These are phyloP conservation scores for Poterioochromonas sp. DNA, from an alignment of 352 stramenopile genomes.

Conservation along the genomic window DNA sequence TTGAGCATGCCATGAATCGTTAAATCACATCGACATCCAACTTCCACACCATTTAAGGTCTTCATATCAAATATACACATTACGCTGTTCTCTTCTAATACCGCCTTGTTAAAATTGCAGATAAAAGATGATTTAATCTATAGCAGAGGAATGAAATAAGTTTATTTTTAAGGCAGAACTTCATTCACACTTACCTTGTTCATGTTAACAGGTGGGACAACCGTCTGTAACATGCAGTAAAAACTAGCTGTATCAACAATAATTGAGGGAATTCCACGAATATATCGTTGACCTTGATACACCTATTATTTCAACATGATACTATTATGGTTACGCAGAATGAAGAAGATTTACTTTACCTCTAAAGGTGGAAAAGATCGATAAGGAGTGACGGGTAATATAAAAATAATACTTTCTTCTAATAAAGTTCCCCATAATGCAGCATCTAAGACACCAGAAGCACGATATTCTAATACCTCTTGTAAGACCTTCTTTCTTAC, in stretches of 20 bases:
- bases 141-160: not conserved
- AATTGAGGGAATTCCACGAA: slow-evolving; percentile 41
- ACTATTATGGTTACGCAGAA: too few species aligned
- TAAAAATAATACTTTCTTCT: slow-evolving; percentile 43
- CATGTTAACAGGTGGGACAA: not conserved
- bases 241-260: slow-evolving; percentile 37
- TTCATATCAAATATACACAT: slow-evolving; percentile 47
- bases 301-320: slow-evolving; percentile 33
- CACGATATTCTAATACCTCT: slow-evolving; percentile 39
- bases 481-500: slow-evolving; percentile 39
- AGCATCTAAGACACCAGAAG: slow-evolving; percentile 33
- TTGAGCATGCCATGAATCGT: slow-evolving; percentile 35
- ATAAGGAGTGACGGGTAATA: slow-evolving; percentile 47
- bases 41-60: slow-evolving; percentile 42
- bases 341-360: too few species aligned
- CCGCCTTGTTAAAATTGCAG: slow-evolving; percentile 32
- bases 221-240: not conserved
- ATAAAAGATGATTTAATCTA: not conserved
- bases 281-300: slow-evolving; percentile 34
- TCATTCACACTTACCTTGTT: not conserved
- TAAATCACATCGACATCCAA: slow-evolving; percentile 39
- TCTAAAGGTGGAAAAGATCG: slow-evolving; percentile 42
- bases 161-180: not conserved
- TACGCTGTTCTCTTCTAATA: slow-evolving; percentile 34
- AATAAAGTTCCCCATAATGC: slow-evolving; percentile 42